Evolutionary conservation across 2,329 filamentous ascomycete species (phyloP), one percentile per base, ranked within the genome.

Genomic region (Aspergillus tubingensis): DNA sequence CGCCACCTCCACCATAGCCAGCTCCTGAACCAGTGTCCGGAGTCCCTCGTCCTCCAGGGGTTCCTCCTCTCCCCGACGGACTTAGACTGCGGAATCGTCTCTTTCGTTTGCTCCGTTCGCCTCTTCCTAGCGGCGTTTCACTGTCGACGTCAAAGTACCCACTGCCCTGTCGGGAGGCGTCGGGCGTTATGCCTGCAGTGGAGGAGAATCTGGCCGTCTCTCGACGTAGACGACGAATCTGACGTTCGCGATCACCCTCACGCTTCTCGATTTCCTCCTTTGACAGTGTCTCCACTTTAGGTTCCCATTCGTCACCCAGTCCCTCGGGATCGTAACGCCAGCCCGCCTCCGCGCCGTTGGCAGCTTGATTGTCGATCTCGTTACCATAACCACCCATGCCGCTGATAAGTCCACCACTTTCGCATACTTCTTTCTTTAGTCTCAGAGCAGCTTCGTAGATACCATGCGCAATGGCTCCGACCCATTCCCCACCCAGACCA

Each of bases 251-350:
- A 73, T 99, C 95, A 54, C 92, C 92, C 76, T 99, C 95, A 27
- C 95, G 87, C 80, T 96, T 96, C 78, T 99, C 95, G 57, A 99
- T 98, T 72, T 99, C 95, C 69, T 99, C 95, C 69, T 96, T 96
- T 41, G 89, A 93, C 2, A 99, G 79, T 0, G 85, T 82, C 74
- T 94, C 91, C 8, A 95, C 83, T 79, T 91, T 91, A 6, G 91
- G 90, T 72, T 92, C 90, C 91, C 91, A 95, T 62, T 91, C 88
- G 65, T 91, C 89, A 7, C 86, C 93, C 3, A 98, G 83, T 61
- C 92, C 89, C 71, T 98, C 95, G 2, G 92, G 91, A 67, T 99
- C 95, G 73, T 97, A 96, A 64, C 95, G 86, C 94, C 95, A 98
- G 2, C 95, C 95, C 13, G 93, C 92, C 61, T 93, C 91, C n/a